Evolutionary conservation across 179 eudicot species (phyloP), one percentile per base, ranked within the genome.

Genomic region (Carnegiea gigantea): DNA sequence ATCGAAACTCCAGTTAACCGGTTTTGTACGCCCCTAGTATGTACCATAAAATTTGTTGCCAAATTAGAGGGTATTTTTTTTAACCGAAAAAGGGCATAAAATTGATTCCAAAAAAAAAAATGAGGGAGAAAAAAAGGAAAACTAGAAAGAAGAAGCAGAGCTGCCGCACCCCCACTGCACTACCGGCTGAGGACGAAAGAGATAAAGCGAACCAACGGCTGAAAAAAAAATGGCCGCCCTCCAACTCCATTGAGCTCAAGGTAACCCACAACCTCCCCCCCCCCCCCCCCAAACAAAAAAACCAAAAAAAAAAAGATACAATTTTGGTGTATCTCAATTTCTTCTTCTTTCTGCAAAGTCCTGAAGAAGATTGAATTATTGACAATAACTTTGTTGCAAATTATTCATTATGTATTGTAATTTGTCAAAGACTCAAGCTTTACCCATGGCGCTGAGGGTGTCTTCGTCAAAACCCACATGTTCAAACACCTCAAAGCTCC

Each of bases 371-470:
- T 72, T 40, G 15, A 17, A n/a, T 51, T 6, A 30, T 24, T 57
- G 26, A n/a, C 48, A 72, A 7, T 26, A 21, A 21, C 14, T 71
- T 70, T 18, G 51, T 78, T 75, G 75, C 83, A 68, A 75, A 78
- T 30, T 64, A 54, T 24, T 75, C 48, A 70, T 13, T 73, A 88
- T 87, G 92, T 86, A 88, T 77, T 87, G 86, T 78, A 85, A 84
- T 73, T 75, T 89, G 76, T 75, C 91, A 77, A 92, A 91, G 85
- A 81, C 73, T 54, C 93, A 87, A 82, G 88, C 88, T 65, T 87
- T 93, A 60, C 92, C 93, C 10, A 79, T 89, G 72, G 92, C 90
- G 38, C 72, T 88, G n/a, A 86, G 88, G 82, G 89, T 85, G 8
- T 87, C 92, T 77, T 83, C 91, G 54, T 81, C 76, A 26, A 77